These are phyloP conservation scores for Dictyostelium citrinum DNA, from an alignment of 78 protist genomes.

Conservation along the genomic window DNA sequence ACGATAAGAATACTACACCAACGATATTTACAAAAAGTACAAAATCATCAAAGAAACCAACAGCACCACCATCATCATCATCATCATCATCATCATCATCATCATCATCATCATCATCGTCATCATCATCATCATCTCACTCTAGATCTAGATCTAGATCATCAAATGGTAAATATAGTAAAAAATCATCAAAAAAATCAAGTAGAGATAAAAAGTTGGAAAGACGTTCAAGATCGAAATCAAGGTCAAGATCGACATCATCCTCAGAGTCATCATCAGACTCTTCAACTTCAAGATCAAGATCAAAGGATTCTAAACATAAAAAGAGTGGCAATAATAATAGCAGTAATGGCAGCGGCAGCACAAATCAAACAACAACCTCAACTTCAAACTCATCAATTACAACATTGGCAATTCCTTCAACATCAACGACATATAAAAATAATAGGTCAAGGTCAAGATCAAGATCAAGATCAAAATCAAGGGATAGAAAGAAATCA, in stretches of 20 bases:
- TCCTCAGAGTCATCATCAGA: background rate
- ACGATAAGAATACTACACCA: background rate
- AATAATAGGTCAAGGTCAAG: background rate
- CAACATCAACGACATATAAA: background rate
- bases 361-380: background rate
- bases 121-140: background rate
- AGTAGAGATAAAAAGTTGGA: background rate
- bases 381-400: background rate
- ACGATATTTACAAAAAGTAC: background rate
- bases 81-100: background rate
- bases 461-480: conserved; percentile 6
- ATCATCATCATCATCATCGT: background rate
- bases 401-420: background rate
- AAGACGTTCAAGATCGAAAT: background rate
- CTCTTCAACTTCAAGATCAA: background rate
- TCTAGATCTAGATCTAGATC: background rate
- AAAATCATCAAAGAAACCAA: background rate
- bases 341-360: background rate
- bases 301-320: background rate
- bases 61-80: background rate
- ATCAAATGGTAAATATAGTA: background rate
- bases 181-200: background rate
- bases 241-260: background rate
- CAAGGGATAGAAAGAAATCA: conserved; percentile 18
- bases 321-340: background rate